Evolutionary conservation across 257 asterid species (phyloP).

Genomic region (Nicotiana paniculata): DNA sequence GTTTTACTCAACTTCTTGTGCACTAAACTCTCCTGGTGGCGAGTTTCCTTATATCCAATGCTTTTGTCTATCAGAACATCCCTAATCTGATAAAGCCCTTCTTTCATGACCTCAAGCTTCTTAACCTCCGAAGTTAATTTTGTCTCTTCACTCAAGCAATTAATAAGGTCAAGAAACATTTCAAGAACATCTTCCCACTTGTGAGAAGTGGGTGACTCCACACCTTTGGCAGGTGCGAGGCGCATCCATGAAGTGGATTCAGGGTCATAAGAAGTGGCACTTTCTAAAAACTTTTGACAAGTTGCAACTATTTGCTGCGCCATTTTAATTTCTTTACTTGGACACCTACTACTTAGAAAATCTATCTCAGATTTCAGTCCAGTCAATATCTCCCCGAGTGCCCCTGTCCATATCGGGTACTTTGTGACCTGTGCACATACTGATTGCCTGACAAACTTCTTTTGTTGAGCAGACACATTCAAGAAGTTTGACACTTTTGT

Average conservation of each 20-base stretch:
- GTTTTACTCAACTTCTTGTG: constrained; percentile 61
- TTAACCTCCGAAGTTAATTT: constrained; percentile 24
- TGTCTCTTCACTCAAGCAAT: constrained; percentile 37
- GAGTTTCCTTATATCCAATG: constrained; percentile 64
- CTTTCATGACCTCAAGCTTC: constrained; percentile 78
- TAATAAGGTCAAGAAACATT: constrained; percentile 32
- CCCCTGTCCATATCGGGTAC: constrained; percentile 3
- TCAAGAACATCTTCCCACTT: too few species aligned
- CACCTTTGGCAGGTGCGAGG: constrained; percentile 41
- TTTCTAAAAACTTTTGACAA: constrained; percentile 45
- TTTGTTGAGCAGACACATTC: constrained; percentile 63
- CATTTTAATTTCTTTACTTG: constrained; percentile 37
- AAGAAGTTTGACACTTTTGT: constrained; percentile 41
- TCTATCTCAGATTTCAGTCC: constrained; percentile 57
- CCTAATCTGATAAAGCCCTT: constrained; percentile 70
- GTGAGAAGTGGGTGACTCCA: too few species aligned
- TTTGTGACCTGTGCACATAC: constrained; percentile 76
- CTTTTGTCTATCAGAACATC: constrained; percentile 62
- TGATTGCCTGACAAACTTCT: constrained; percentile 57
- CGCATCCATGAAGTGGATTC: constrained; percentile 90
- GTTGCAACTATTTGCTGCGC: constrained; percentile 50
- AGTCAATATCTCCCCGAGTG: constrained; percentile 40
- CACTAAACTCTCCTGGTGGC: constrained; percentile 63
- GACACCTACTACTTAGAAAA: constrained; percentile 15
- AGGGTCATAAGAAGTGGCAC: constrained; percentile 47